Evolutionary conservation across 2,329 filamentous ascomycete species (phyloP), one percentile per base, ranked within the genome.

Genomic region (Pseudopithomyces maydicus): DNA sequence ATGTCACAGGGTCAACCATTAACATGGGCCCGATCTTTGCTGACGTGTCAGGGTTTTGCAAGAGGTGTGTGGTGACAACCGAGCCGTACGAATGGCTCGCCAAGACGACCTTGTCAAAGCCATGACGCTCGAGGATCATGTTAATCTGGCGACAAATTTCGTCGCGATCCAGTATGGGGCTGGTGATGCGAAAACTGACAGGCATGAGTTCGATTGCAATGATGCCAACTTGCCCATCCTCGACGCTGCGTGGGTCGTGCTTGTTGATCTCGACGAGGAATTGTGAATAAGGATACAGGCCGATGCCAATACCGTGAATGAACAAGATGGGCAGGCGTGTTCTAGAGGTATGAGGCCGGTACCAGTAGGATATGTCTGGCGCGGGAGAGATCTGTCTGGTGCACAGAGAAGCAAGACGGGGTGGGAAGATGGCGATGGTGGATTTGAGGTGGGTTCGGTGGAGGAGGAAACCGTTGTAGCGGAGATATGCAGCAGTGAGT

Each of bases 301-400:
- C 88, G 55, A 91, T 80, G 41, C 88, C 88, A 47, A 90, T 89
- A 15, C 89, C 89, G 63, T 91, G 89, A 46, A 90, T 80, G 73
- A 90, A 90, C 3, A 91, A 73, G 7, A 91, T 74, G 0, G 88
- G 89, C 0, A 84, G 74, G 41, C 79, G 79, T 1, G 78, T 83
- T 50, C 80, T 80, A 1, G 85, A 86, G 0, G 80, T 85, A 67
- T 90, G 88, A 5, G 85, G 85, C 1, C 84, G 82, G 64, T 88
- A 79, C 85, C 87, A 91, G 77, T 91, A 91, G 58, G 82, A 82
- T 6, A 90, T 61, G 10, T 77, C 73, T 3, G 76, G 65, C 5
- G 81, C 81, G 3, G 80, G 78, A 1, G 86, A 88, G 22, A 73
- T 73, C 10, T 75, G 76, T 6, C 72, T 68, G 1, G 81, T 76